phyloP scores from a whole-genome alignment of 345 rosid genomes.

The Euclidium syriacum region DNA sequence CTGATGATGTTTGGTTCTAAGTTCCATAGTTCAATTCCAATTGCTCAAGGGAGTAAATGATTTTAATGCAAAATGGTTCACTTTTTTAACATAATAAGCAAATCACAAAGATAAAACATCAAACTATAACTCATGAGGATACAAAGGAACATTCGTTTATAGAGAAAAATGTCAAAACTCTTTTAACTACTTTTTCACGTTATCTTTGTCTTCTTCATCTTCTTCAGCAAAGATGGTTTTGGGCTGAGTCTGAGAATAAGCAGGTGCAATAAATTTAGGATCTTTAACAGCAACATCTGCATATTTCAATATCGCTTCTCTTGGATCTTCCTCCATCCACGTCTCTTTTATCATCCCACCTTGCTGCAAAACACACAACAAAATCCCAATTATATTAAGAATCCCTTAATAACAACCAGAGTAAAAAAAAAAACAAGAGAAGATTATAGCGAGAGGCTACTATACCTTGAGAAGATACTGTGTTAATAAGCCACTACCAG shows the following conservation, averaged over 20 bases:
- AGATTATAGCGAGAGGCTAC: neutral
- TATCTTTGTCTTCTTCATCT: slow-evolving; percentile 67
- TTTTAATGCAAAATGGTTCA: too few relatives aligned
- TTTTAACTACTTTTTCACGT: slow-evolving; percentile 3
- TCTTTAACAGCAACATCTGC: slow-evolving; percentile 92
- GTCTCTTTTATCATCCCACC: slow-evolving; percentile 99
- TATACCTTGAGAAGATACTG: slow-evolving; percentile 93
- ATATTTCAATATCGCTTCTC: slow-evolving; percentile 91
- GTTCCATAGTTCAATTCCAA: too few relatives aligned
- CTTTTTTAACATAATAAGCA: too few relatives aligned
- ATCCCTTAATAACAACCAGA: neutral
- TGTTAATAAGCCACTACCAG: slow-evolving; percentile 84
- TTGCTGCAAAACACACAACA: slow-evolving; percentile 55
- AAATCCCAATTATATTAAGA: neutral
- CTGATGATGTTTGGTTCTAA: too few relatives aligned
- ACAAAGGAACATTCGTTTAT: neutral
- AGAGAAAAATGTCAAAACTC: neutral
- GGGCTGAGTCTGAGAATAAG: slow-evolving; percentile 90
- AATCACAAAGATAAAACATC: too few relatives aligned
- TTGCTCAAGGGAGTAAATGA: too few relatives aligned
- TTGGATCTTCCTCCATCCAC: slow-evolving; percentile 99
- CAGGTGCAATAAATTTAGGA: slow-evolving; percentile 94
- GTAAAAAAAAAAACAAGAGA: neutral
- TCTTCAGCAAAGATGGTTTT: slow-evolving; percentile 80
- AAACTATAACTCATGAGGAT: too few relatives aligned